Conservation (phyloP, 1,284 basidiomycete species). For the Leccinum griseonigrum region DNA sequence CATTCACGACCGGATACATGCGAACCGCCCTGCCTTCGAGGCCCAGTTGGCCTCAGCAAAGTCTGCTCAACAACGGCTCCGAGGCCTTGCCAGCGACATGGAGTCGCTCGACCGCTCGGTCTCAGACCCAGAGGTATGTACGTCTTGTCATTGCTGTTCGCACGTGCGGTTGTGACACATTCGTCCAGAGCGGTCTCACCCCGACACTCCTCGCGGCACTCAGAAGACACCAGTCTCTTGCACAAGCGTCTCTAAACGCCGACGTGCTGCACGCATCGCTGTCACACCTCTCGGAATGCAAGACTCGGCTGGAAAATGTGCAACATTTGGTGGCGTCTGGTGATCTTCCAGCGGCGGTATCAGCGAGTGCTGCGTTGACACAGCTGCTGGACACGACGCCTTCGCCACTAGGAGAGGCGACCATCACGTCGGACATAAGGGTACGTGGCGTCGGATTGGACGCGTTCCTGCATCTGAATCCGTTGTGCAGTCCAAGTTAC, state of each 20-base stretch:
- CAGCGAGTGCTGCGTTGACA: slow-evolving; percentile 41
- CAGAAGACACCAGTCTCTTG: slow-evolving; percentile 53
- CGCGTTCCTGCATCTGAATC: slow-evolving; percentile 4
- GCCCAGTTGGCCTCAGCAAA: slow-evolving; percentile 58
- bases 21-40: slow-evolving; percentile 60
- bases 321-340: slow-evolving; percentile 50
- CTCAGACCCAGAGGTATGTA: slow-evolving; percentile 54
- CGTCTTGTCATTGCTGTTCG: background rate
- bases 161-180: slow-evolving; percentile 9
- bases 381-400: slow-evolving; percentile 48
- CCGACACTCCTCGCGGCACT: slow-evolving; percentile 53
- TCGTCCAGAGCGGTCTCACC: slow-evolving; percentile 60
- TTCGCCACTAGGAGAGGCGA: slow-evolving; percentile 46
- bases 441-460: slow-evolving; percentile 36
- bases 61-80: slow-evolving; percentile 60
- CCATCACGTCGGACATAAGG: slow-evolving; percentile 54
- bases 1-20: slow-evolving; percentile 67
- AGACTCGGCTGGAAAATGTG: slow-evolving; percentile 42
- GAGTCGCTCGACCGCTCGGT: slow-evolving; percentile 49
- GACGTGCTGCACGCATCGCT: slow-evolving; percentile 48
- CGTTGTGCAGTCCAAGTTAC: slow-evolving; percentile 47
- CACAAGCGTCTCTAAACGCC: slow-evolving; percentile 58
- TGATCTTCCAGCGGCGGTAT: slow-evolving; percentile 58
- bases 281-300: slow-evolving; percentile 51
- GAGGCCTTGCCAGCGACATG: slow-evolving; percentile 50